Percentiles rank a stretch among this genome's conserved stretches.
phyloP scores from a whole-genome alignment of 2,329 filamentous ascomycete genomes.

The Eurotiales sp. region DNA sequence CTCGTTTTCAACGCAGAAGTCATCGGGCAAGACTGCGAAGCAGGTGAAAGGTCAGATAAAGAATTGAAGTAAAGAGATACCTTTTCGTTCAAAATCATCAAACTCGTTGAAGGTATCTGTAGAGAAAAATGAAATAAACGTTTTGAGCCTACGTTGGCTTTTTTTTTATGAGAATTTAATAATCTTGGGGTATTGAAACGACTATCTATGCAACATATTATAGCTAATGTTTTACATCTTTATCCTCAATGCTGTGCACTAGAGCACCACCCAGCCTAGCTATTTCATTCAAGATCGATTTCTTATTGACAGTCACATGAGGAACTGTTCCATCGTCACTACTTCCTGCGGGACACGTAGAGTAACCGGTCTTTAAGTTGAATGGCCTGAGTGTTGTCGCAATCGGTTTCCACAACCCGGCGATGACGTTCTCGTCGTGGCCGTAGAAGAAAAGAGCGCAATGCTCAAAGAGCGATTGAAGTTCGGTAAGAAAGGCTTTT shows the following conservation, averaged over 20 bases:
- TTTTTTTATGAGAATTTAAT: background rate
- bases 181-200: background rate
- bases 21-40: slow-evolving; percentile 45
- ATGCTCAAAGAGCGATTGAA: slow-evolving; percentile 63
- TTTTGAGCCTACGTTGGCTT: background rate
- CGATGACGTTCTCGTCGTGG: slow-evolving; percentile 53
- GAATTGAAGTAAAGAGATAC: slow-evolving; percentile 14
- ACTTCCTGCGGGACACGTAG: slow-evolving; percentile 26
- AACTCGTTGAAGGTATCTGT: background rate
- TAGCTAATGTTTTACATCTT: slow-evolving; percentile 16
- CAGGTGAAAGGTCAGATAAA: slow-evolving; percentile 26
- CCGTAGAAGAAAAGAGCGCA: slow-evolving; percentile 78
- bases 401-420: slow-evolving; percentile 63
- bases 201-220: background rate
- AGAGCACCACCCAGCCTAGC: slow-evolving; percentile 56
- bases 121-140: background rate
- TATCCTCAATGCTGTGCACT: slow-evolving; percentile 63
- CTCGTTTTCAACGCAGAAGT: slow-evolving; percentile 72
- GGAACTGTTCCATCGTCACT: background rate
- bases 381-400: slow-evolving; percentile 28
- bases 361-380: slow-evolving; percentile 36
- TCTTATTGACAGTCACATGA: slow-evolving; percentile 34
- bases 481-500: slow-evolving; percentile 61
- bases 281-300: slow-evolving; percentile 43
- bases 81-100: background rate